phyloP scores from a whole-genome alignment of 1,139 yeast species.

The Debaryomycetaceae sp. region DNA sequence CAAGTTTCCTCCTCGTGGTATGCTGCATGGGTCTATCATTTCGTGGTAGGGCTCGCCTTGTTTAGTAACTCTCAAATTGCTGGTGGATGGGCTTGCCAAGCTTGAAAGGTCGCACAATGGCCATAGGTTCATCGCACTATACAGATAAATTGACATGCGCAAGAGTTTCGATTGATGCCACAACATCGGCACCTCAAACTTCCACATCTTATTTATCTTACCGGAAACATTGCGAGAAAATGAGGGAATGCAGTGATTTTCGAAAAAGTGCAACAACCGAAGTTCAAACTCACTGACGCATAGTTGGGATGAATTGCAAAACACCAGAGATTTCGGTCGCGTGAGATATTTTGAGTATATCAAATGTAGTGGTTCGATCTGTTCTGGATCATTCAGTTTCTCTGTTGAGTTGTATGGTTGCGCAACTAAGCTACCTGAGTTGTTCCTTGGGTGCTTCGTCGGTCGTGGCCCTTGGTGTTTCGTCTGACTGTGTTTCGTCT shows the following conservation, averaged over 20 bases:
- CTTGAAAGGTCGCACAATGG: constrained; percentile 15
- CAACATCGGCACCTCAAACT: constrained; percentile 20
- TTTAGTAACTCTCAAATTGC: too few species aligned
- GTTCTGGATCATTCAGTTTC: too few species aligned
- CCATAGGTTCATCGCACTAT: constrained; percentile 18
- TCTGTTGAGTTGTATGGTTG: too few species aligned
- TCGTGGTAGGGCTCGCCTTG: background rate
- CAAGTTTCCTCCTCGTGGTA: constrained; percentile 4
- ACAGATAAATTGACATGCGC: constrained; percentile 19
- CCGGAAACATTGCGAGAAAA: constrained; percentile 19
- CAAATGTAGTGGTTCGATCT: too few species aligned
- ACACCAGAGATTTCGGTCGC: constrained; percentile 7
- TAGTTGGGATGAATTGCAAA: constrained; percentile 13
- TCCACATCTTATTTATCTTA: constrained; percentile 23
- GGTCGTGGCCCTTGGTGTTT: too few species aligned
- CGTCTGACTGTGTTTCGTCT: too few species aligned
- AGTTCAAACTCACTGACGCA: constrained; percentile 25
- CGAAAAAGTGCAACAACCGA: constrained; percentile 27
- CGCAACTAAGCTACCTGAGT: too few species aligned
- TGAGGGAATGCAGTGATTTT: constrained; percentile 21
- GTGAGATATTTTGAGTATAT: too few species aligned
- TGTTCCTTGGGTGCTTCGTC: too few species aligned
- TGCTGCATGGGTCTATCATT: constrained; percentile 4
- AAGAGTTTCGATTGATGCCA: constrained; percentile 20
- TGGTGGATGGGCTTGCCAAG: constrained; percentile 7